Evolutionary conservation across 768 basidiomycete genomes (phyloP), one percentile per base, ranked within the genome.

Genomic region (Paxillus ammoniavirescens): DNA sequence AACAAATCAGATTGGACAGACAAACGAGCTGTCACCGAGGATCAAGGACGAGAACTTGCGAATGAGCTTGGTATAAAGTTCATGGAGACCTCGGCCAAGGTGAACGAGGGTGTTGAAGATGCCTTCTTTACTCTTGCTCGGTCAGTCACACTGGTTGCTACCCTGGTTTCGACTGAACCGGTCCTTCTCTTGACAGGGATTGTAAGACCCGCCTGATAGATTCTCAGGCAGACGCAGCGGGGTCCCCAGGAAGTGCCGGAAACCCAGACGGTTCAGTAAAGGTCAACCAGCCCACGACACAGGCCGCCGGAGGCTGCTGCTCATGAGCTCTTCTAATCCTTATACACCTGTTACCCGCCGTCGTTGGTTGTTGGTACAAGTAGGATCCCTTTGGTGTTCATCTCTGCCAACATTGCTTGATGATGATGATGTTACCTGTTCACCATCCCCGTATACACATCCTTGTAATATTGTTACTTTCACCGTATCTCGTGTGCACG

Each of bases 1-100:
- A 99, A 99, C 79, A 99, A 99, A 73, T 98, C 91, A 42, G 97
- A 99, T 72, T 97, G 95, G 93, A 85, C 87, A 52, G 96, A 98
- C 73, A 98, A 97, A 77, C 85, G 89, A 60, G 89, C 86, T 13
- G 91, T 99, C 52, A 87, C 92, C 5, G 86, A 90, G 69, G 90
- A 93, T 65, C 91, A 94, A 74, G 96, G 97, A 40, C 87, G 87
- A 53, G 90, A 89, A 63, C 82, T 99, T 42, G 97, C 97, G 5
- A 79, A 88, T 50, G 94, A 98, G 71, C 82, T 98, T 30, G 94
- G 92, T n/a, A 82, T 99, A 71, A 87, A 82, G 69, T 99, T 98
- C 72, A 89, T 98, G 82, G 97, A 98, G 76, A 99, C 97, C 14
- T 93, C 90, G 15, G 97, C 97, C 37, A 98, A 98, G 77, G 82